These are phyloP conservation scores for Picea glauca DNA, from an alignment of 75 land plant species.

Conservation along the genomic window DNA sequence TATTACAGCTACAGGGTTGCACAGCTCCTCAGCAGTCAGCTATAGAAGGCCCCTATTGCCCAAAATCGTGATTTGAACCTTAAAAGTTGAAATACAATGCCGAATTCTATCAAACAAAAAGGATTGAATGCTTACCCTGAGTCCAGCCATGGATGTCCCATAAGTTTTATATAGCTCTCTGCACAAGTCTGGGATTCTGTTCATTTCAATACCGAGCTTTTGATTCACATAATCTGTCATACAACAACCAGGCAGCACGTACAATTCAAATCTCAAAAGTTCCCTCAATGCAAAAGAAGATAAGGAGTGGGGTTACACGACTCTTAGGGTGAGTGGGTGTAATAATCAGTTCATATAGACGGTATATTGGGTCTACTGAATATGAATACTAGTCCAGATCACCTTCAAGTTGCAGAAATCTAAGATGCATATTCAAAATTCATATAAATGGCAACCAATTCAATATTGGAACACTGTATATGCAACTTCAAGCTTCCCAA, in stretches of 20 bases:
- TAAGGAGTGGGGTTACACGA: background rate
- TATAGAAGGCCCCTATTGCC: background rate
- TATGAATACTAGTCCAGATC: too few species aligned
- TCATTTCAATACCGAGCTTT: slow-evolving; percentile 61
- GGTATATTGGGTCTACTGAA: too few species aligned
- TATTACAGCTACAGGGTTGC: background rate
- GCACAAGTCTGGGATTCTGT: slow-evolving; percentile 34
- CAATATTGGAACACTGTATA: too few species aligned
- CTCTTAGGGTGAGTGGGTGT: background rate
- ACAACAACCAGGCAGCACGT: background rate
- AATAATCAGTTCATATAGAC: background rate
- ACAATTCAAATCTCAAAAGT: background rate
- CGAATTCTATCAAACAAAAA: background rate
- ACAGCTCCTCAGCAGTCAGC: background rate
- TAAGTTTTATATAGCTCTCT: slow-evolving; percentile 54
- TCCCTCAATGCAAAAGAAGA: background rate
- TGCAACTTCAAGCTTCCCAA: too few species aligned
- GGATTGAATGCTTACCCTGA: slow-evolving; percentile 43
- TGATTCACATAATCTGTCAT: slow-evolving; percentile 64
- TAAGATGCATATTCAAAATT: too few species aligned
- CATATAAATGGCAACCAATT: too few species aligned
- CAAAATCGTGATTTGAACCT: background rate
- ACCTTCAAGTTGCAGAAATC: too few species aligned
- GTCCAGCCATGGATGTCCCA: slow-evolving; percentile 94
- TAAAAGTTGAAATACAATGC: background rate